Evolutionary conservation across 148 eudicot species (phyloP).

Genomic region (Limonium bicolor): DNA sequence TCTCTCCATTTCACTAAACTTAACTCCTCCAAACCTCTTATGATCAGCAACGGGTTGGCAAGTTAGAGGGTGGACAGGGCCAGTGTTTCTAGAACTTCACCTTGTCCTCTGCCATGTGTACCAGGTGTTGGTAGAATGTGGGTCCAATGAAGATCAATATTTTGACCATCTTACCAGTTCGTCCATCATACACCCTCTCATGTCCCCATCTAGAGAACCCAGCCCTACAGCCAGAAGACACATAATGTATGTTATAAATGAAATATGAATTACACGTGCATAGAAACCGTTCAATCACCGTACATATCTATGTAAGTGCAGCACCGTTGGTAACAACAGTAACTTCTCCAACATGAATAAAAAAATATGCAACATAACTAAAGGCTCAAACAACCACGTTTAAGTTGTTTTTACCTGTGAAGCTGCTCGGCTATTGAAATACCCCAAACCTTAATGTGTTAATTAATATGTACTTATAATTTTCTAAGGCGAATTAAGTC

Average conservation of each 20-base stretch:
- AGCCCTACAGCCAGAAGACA: slow-evolving; percentile 45
- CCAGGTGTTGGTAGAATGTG: slow-evolving; percentile 72
- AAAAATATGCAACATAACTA: too few relatives aligned
- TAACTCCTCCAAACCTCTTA: slow-evolving; percentile 87
- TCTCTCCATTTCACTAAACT: slow-evolving; percentile 91
- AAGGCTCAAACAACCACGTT: too few relatives aligned
- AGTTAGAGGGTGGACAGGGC: slow-evolving; percentile 92
- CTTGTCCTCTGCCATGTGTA: slow-evolving; percentile 94
- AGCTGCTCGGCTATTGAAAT: slow-evolving; percentile 92
- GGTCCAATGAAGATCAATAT: slow-evolving; percentile 85
- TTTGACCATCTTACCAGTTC: slow-evolving; percentile 65
- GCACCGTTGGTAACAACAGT: too few relatives aligned
- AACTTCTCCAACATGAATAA: too few relatives aligned
- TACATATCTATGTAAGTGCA: too few relatives aligned
- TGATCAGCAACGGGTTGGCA: slow-evolving; percentile 92
- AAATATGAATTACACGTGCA: too few relatives aligned
- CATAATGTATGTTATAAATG: too few relatives aligned
- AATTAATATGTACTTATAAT: too few relatives aligned
- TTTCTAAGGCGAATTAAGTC: too few relatives aligned
- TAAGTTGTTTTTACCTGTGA: too few relatives aligned
- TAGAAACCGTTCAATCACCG: too few relatives aligned
- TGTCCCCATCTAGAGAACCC: slow-evolving; percentile 90
- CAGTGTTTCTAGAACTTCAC: slow-evolving; percentile 93
- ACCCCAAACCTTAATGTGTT: too few relatives aligned
- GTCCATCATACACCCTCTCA: slow-evolving; percentile 73